Percentiles rank a stretch among this genome's conserved stretches.
Conservation (phyloP, 257 asterid species). For the Gardenia jasminoides region DNA sequence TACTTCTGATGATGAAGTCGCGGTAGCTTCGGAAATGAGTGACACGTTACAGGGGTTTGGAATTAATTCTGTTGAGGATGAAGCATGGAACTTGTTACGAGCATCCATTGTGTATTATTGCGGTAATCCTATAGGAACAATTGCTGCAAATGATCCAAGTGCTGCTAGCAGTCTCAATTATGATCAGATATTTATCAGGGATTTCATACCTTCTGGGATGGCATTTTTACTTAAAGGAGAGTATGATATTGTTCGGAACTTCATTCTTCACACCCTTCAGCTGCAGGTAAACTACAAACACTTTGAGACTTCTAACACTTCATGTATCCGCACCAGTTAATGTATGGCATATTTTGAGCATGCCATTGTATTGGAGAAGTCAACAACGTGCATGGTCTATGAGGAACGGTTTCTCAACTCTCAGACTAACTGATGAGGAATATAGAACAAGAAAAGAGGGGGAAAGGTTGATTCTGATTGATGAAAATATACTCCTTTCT, state of each 20-base stretch:
- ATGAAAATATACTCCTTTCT: neutral
- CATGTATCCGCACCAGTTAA: neutral
- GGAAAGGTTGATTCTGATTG: neutral
- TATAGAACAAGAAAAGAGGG: neutral
- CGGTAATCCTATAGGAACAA: conserved; percentile 74
- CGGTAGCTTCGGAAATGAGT: conserved; percentile 30
- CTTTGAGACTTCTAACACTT: neutral
- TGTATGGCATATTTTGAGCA: neutral
- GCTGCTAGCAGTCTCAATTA: conserved; percentile 68
- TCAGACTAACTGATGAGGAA: neutral
- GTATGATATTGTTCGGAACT: conserved; percentile 77
- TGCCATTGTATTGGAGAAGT: neutral
- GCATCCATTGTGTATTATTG: conserved; percentile 80
- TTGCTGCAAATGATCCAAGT: conserved; percentile 90
- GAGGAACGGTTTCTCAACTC: neutral
- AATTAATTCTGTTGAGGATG: conserved; percentile 65
- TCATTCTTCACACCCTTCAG: conserved; percentile 86
- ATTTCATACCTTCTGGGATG: conserved; percentile 83
- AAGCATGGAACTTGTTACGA: conserved; percentile 75
- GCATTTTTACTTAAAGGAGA: conserved; percentile 90
- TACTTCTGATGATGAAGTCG: conserved; percentile 31
- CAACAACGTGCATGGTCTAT: neutral
- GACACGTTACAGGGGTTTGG: conserved; percentile 32
- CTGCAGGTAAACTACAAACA: conserved; percentile 57
- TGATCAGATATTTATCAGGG: conserved; percentile 91